A percentile compares a stretch with the other conserved stretches of the same genome.
phyloP scores from a whole-genome alignment of 495 filamentous ascomycete genomes.

The Daldinia bambusicola region DNA sequence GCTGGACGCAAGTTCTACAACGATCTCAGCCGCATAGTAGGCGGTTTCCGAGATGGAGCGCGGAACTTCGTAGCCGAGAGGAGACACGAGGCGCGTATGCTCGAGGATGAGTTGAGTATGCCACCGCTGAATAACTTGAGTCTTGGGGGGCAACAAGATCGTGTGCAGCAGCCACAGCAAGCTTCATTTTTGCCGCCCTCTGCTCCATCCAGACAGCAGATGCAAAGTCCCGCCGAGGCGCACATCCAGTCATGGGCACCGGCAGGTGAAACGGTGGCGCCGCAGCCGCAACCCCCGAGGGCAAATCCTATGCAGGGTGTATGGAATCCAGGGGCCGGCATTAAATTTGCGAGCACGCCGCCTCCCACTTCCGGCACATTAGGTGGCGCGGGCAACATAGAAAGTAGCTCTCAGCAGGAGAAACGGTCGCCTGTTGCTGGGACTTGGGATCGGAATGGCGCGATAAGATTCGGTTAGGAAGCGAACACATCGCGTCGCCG shows the following conservation, averaged over 20 bases:
- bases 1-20: conserved; percentile 96
- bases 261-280: conserved; percentile 55
- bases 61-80: conserved; percentile 82
- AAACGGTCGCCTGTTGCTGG: conserved; percentile 39
- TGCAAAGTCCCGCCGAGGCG: conserved; percentile 52
- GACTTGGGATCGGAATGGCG: conserved; percentile 71
- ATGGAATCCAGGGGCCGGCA: conserved; percentile 83
- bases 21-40: conserved; percentile 86
- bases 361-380: conserved; percentile 3
- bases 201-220: conserved; percentile 48
- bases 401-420: conserved; percentile 29
- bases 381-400: conserved; percentile 22
- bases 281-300: conserved; percentile 62
- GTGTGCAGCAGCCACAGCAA: conserved; percentile 28
- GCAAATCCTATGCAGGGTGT: conserved; percentile 64
- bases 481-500: conserved; percentile 38
- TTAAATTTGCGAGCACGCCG: conserved; percentile 68
- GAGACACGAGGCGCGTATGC: conserved; percentile 78
- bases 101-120: conserved; percentile 72
- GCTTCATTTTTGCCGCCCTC: conserved; percentile 31
- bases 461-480: conserved; percentile 68
- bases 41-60: conserved; percentile 74
- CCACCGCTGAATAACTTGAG: conserved; percentile 59
- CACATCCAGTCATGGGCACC: conserved; percentile 61
- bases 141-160: conserved; percentile 42